Conservation (phyloP, 306 rosid species). For the Hippophae rhamnoides region DNA sequence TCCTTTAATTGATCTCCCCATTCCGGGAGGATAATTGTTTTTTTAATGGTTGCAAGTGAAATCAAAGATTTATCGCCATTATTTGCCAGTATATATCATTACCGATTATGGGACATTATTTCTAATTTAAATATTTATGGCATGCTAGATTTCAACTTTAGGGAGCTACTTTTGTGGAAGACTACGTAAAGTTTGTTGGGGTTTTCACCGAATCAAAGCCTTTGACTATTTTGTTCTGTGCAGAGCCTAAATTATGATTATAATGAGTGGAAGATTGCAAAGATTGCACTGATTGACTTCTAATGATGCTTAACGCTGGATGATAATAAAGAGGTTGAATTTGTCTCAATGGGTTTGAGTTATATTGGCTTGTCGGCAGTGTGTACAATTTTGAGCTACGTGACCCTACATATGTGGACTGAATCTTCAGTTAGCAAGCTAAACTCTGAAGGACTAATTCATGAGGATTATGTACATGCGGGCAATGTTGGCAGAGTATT, state of each 20-base stretch:
- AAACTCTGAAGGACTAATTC: slow-evolving; percentile 46
- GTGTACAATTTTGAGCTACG: slow-evolving; percentile 64
- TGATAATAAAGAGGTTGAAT: slow-evolving; percentile 33
- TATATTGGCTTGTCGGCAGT: slow-evolving; percentile 48
- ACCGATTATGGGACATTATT: slow-evolving; percentile 1
- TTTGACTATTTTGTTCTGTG: slow-evolving; percentile 24
- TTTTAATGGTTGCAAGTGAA: too few species aligned
- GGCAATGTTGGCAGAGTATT: slow-evolving; percentile 40
- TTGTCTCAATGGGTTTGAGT: slow-evolving; percentile 53
- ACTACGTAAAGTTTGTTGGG: slow-evolving; percentile 15
- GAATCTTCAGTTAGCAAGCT: slow-evolving; percentile 51
- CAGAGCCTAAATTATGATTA: slow-evolving; percentile 24
- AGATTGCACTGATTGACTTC: slow-evolving; percentile 33
- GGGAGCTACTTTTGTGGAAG: slow-evolving; percentile 17
- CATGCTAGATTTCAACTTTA: slow-evolving; percentile 31
- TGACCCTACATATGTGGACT: slow-evolving; percentile 64
- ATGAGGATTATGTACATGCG: slow-evolving; percentile 37
- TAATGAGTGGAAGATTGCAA: slow-evolving; percentile 29
- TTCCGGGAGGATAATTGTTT: too few species aligned
- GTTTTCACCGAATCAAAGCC: slow-evolving; percentile 23
- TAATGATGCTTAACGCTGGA: slow-evolving; percentile 46
- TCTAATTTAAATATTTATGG: not conserved
- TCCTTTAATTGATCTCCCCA: too few species aligned
- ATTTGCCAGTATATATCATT: too few species aligned
- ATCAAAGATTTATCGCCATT: too few species aligned